Percentiles rank a stretch among this genome's conserved stretches.
phyloP scores from a whole-genome alignment of 768 basidiomycete genomes.

The Boletus barrowsii region DNA sequence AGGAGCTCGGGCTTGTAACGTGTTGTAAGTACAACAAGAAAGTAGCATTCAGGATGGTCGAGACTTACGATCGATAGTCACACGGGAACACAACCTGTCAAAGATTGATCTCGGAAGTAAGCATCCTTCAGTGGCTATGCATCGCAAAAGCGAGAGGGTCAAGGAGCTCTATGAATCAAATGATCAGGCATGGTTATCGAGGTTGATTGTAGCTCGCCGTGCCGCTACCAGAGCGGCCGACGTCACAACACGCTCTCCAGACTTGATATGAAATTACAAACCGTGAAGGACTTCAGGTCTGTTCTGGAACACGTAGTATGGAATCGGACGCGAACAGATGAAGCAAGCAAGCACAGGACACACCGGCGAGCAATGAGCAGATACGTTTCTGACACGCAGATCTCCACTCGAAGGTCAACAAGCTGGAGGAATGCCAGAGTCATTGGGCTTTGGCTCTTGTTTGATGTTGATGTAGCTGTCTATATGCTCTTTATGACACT shows the following conservation, averaged over 20 bases:
- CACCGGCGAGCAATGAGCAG: constrained; percentile 2
- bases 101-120: neutral
- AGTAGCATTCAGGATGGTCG: no score
- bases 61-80: no score
- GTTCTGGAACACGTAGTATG: neutral
- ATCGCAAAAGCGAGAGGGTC: neutral
- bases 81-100: neutral
- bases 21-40: no score
- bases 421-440: neutral
- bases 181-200: neutral
- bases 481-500: neutral
- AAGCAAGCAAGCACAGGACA: neutral
- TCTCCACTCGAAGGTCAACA: neutral
- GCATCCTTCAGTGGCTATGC: neutral
- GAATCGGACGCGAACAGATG: no score
- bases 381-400: constrained; percentile 1
- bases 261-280: neutral
- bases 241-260: neutral
- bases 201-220: neutral
- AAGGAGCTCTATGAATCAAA: neutral
- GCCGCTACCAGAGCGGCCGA: neutral
- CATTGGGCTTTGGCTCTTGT: neutral
- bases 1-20: no score
- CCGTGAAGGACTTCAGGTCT: neutral
- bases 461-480: neutral